A percentile compares a stretch with the other conserved stretches of the same genome.
Evolutionary conservation across 2,329 filamentous ascomycete genomes (phyloP).

Genomic region (Fusarium sp.): DNA sequence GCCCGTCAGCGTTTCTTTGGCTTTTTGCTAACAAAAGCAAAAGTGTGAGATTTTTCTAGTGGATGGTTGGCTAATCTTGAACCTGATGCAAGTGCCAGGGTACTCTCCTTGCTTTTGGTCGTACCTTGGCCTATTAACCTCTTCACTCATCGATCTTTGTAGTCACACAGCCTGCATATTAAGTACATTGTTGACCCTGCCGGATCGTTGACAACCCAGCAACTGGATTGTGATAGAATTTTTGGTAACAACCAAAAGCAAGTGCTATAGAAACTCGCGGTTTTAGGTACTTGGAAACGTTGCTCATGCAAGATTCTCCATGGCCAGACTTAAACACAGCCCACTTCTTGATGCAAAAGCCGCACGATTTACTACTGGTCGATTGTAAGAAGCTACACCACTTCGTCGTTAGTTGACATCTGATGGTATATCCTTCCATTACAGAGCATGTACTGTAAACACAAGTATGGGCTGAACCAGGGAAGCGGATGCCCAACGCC

Average conservation of each 20-base stretch:
- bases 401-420: not conserved
- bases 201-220: not conserved
- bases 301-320: not conserved
- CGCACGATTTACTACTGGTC: not conserved
- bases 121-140: not conserved
- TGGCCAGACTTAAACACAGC: not conserved
- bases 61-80: not conserved
- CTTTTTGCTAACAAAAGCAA: not conserved
- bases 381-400: not conserved
- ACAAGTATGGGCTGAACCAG: not conserved
- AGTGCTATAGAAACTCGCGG: not conserved
- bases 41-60: not conserved
- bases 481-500: not conserved
- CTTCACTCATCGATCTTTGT: not conserved
- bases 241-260: not conserved
- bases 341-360: not conserved
- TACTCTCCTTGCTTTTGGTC: not conserved
- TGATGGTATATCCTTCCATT: not conserved
- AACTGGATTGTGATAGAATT: not conserved
- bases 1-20: not conserved
- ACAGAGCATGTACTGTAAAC: not conserved
- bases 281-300: not conserved
- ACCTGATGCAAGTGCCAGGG: not conserved
- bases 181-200: slow-evolving; percentile 2
- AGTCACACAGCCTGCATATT: slow-evolving; percentile 2